These are phyloP conservation scores for Populus trichocarpa DNA, from an alignment of 441 rosid genomes.

Conservation along the genomic window DNA sequence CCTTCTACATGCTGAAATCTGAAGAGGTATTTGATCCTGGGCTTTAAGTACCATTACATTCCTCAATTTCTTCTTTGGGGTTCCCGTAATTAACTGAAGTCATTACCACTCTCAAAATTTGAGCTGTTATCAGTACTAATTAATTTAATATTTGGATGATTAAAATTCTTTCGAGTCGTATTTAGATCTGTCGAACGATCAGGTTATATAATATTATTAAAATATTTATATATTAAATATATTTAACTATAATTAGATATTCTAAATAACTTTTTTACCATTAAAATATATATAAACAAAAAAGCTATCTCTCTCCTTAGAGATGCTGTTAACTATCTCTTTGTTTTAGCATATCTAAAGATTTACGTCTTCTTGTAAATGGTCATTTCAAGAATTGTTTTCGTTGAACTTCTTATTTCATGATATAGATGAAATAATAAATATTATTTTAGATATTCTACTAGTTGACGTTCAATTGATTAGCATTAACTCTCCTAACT, in stretches of 20 bases:
- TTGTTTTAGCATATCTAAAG: background rate
- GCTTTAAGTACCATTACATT: conserved; percentile 15
- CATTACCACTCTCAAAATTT: conserved; percentile 32
- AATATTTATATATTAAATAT: too few species aligned
- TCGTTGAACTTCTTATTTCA: background rate
- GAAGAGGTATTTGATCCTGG: too few species aligned
- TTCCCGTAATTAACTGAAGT: conserved; percentile 36
- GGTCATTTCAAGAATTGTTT: background rate
- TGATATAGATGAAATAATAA: background rate
- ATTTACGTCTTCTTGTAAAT: background rate
- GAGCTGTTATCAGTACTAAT: conserved; percentile 10
- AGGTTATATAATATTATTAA: too few species aligned
- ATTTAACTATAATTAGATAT: too few species aligned
- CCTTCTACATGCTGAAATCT: too few species aligned
- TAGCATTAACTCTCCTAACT: background rate
- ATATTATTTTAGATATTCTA: background rate
- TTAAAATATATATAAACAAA: too few species aligned
- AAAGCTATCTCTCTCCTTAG: too few species aligned
- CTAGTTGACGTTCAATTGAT: background rate
- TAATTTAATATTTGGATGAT: too few species aligned
- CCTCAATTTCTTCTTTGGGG: conserved; percentile 38
- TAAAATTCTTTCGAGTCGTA: too few species aligned
- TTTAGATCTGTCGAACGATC: too few species aligned
- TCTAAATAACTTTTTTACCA: too few species aligned
- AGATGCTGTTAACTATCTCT: background rate